Evolutionary conservation across 257 asterid species (phyloP), one percentile per base, ranked within the genome.

Genomic region (Asclepias syriaca): DNA sequence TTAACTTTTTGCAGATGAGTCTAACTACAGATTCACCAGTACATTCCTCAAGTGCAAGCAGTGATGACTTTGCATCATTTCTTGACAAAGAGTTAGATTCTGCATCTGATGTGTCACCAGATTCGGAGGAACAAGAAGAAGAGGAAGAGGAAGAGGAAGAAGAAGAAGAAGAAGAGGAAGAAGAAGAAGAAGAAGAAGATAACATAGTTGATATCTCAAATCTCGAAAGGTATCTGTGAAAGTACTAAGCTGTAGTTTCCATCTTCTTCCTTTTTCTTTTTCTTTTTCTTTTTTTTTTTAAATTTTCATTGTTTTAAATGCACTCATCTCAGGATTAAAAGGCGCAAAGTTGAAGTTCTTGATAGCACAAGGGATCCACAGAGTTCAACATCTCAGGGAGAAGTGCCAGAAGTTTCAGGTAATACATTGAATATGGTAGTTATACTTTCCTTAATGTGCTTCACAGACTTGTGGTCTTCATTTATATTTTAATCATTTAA

Each of bases 21-120:
- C 73, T 93, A 80, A 71, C 79, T 6, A 87, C 87, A 32, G 96
- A 89, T 71, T 93, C 97, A 24, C 96, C 98, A 0, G 82, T 75
- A 37, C 88, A 78, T 77, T 91, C 98, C 1, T 89, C 97, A 19
- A 91, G 98, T 76, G 55, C 96, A 24, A 87, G 98, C 58, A 88
- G 96, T 63, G 97, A 89, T 43, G 96, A 91, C 79, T 86, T 87
- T 54, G 96, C 94, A 15, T 85, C 97, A 6, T 57, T 89, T 79
- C 85, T 91, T 16, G 92, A 93, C n/a, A 86, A 82, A 18, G 93
- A 88, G 78, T 77, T 93, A 81, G 96, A 89, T 68, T 45, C 76
- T 70, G 76, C 81, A 74, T 90, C 97, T 68, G 92, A 84, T 72
- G 83, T 75, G 34, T 82, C 92, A 21, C 84, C 81, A 8, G 83